Conservation (phyloP, 1,284 basidiomycete species). For the Trichosporon faecale region DNA sequence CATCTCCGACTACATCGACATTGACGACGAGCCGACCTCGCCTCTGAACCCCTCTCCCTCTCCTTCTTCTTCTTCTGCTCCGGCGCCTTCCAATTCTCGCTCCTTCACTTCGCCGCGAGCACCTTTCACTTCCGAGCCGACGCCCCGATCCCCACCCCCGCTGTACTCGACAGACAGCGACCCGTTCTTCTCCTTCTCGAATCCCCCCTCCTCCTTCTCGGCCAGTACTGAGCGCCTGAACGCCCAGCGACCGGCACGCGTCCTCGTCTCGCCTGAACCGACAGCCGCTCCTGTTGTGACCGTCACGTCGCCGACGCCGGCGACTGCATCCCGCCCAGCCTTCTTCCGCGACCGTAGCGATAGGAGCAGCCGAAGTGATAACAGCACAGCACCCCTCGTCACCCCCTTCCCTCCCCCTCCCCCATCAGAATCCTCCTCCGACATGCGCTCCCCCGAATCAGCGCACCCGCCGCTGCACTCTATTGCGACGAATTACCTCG, state of each 20-base stretch:
- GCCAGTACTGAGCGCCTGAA: not conserved
- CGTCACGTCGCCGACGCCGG: not conserved
- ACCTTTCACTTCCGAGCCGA: not conserved
- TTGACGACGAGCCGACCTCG: not conserved
- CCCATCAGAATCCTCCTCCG: not conserved
- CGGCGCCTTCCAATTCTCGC: not conserved
- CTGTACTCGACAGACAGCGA: not conserved
- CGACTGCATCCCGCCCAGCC: not conserved
- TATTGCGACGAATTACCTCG: not conserved
- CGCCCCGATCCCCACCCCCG: not conserved
- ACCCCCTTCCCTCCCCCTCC: not conserved
- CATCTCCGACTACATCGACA: slow-evolving; percentile 17
- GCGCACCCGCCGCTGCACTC: not conserved
- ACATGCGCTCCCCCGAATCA: not conserved
- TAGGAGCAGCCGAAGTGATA: not conserved
- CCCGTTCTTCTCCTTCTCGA: not conserved
- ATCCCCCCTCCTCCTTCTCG: not conserved
- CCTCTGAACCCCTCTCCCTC: not conserved
- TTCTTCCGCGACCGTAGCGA: not conserved
- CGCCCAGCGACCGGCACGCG: not conserved
- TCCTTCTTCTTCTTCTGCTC: not conserved
- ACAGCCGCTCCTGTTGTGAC: not conserved
- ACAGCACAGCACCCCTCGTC: not conserved
- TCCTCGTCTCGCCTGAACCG: not conserved
- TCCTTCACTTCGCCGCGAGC: not conserved